phyloP scores from a whole-genome alignment of 1,139 yeast species.

The Saccharomyces hybrid region DNA sequence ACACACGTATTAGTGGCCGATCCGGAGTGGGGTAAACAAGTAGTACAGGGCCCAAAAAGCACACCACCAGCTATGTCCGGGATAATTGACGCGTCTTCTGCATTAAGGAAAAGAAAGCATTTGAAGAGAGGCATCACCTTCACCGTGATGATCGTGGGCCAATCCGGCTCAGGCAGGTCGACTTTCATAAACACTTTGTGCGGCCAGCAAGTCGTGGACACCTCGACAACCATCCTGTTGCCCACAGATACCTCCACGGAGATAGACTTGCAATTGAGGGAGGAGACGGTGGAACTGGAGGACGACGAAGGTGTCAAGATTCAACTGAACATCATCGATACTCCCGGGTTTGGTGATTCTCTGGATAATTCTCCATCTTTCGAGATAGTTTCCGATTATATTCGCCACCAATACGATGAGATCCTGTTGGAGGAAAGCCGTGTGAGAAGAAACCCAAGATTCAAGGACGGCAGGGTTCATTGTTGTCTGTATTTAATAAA shows the following conservation, averaged over 20 bases:
- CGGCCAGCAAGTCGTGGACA: conserved; percentile 69
- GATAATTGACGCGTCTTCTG: conserved; percentile 37
- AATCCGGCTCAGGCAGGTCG: conserved; percentile 74
- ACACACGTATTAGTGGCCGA: not conserved
- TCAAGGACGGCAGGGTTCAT: conserved; percentile 71
- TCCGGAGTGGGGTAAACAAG: not conserved
- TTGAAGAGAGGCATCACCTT: conserved; percentile 81
- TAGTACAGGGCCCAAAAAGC: not conserved
- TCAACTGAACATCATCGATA: conserved; percentile 60
- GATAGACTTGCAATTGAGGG: conserved; percentile 41
- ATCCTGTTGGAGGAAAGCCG: conserved; percentile 87
- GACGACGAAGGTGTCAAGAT: conserved; percentile 72
- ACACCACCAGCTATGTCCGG: conserved; percentile 29
- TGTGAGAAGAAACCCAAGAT: conserved; percentile 79
- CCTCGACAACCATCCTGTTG: conserved; percentile 40
- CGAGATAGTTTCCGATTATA: conserved; percentile 58
- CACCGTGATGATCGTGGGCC: conserved; percentile 76
- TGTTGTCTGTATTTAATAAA: conserved; percentile 62
- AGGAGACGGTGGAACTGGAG: conserved; percentile 53
- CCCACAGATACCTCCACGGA: conserved; percentile 41
- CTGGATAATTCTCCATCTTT: conserved; percentile 57
- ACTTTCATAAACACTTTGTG: conserved; percentile 81
- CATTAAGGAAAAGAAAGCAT: conserved; percentile 62
- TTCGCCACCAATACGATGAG: conserved; percentile 78
- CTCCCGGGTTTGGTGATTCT: conserved; percentile 76